A percentile compares a stretch with the other conserved stretches of the same genome.
Evolutionary conservation across 257 asterid species (phyloP).

Genomic region (Solanum sitiens): DNA sequence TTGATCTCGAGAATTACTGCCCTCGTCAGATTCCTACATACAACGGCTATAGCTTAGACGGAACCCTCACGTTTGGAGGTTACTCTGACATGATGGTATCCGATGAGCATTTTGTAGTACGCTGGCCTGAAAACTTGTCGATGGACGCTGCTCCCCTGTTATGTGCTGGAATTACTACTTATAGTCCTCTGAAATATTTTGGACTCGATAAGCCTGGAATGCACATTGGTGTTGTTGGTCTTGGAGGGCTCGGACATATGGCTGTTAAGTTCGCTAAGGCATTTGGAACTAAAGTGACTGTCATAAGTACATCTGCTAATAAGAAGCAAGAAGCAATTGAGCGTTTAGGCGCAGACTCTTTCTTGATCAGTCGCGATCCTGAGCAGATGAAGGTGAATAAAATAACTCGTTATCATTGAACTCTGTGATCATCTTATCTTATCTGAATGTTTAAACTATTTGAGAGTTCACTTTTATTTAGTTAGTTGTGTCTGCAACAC

Average conservation of each 20-base stretch:
- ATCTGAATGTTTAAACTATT: background rate
- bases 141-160: conserved; percentile 34
- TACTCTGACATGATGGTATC: conserved; percentile 43
- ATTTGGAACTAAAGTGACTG: conserved; percentile 43
- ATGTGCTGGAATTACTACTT: too few species aligned
- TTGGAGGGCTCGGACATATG: conserved; percentile 51
- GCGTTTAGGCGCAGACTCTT: conserved; percentile 34
- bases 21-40: conserved; percentile 22
- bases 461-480: background rate
- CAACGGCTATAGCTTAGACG: conserved; percentile 12
- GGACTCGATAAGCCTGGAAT: conserved; percentile 14
- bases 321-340: conserved; percentile 43
- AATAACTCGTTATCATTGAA: background rate
- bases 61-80: conserved; percentile 47
- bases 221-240: conserved; percentile 37
- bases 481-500: background rate
- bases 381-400: conserved; percentile 37
- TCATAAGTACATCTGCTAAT: conserved; percentile 28
- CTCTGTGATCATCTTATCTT: background rate
- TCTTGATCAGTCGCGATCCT: conserved; percentile 33
- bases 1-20: conserved; percentile 48
- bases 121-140: conserved; percentile 47
- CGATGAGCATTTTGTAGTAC: conserved; percentile 40
- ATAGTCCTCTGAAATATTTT: too few species aligned
- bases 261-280: conserved; percentile 52